Conservation (phyloP, 768 basidiomycete species). For the Rubroboletus pulcherrimus region DNA sequence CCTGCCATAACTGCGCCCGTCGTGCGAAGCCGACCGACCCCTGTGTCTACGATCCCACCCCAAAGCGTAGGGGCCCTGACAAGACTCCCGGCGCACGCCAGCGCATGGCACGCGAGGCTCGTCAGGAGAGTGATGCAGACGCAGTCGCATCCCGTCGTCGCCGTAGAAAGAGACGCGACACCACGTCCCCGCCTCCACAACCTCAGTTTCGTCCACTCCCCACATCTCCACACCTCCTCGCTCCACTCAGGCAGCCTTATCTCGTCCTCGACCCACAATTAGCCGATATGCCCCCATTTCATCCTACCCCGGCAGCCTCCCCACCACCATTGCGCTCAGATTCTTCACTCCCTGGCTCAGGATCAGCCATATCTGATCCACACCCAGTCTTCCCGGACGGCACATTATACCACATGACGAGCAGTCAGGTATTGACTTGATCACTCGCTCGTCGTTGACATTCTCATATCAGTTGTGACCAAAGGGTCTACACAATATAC, state of each 20-base stretch:
- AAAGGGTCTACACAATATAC: conserved; percentile 18
- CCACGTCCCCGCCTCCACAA: background rate
- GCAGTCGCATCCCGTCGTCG: conserved; percentile 22
- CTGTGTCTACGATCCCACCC: conserved; percentile 66
- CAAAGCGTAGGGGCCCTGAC: conserved; percentile 80
- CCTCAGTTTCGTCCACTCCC: background rate
- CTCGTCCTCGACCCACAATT: conserved; percentile 27
- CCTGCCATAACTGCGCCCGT: conserved; percentile 61
- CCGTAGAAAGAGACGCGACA: conserved; percentile 17
- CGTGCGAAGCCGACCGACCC: conserved; percentile 42
- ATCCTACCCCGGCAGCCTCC: background rate
- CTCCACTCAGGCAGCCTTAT: conserved; percentile 6
- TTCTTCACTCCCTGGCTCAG: conserved; percentile 4
- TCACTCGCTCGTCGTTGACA: conserved; percentile 17
- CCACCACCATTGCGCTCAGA: background rate
- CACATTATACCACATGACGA: conserved; percentile 14
- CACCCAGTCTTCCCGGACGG: conserved; percentile 6
- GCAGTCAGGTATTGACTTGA: conserved; percentile 31
- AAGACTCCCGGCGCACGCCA: conserved; percentile 77
- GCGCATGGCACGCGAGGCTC: conserved; percentile 44
- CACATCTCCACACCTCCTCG: background rate
- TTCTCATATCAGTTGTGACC: conserved; percentile 23
- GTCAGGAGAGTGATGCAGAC: conserved; percentile 32
- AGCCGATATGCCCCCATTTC: conserved; percentile 16
- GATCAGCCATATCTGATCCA: conserved; percentile 7